A percentile compares a stretch with the other conserved stretches of the same genome.
Conservation (phyloP, 352 stramenopile genomes). For the Blastocystis sp. region DNA sequence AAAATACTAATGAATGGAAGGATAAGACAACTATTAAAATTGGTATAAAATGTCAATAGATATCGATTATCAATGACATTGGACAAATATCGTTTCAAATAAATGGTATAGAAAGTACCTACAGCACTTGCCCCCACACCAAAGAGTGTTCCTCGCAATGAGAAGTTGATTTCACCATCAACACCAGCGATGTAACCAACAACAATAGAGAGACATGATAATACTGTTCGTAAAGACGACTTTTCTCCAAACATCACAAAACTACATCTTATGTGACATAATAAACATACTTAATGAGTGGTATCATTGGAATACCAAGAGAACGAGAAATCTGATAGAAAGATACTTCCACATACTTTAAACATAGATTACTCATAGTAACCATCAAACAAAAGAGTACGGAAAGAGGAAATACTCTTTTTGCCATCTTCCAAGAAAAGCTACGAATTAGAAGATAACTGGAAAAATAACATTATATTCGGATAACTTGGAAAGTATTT, state of each 20-base stretch:
- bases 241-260: slow-evolving; percentile 27
- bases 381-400: slow-evolving; percentile 19
- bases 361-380: slow-evolving; percentile 30
- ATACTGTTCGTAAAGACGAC: background rate
- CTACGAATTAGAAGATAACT: background rate
- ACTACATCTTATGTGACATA: background rate
- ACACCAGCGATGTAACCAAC: background rate
- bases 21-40: slow-evolving; percentile 20
- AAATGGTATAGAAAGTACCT: slow-evolving; percentile 17
- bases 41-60: background rate
- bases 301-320: slow-evolving; percentile 38
- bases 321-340: slow-evolving; percentile 49
- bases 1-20: background rate
- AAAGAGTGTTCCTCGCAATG: slow-evolving; percentile 2
- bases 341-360: slow-evolving; percentile 37
- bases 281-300: background rate
- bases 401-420: slow-evolving; percentile 21
- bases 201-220: background rate
- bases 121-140: background rate
- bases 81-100: slow-evolving; percentile 5
- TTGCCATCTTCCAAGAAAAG: background rate
- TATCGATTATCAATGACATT: background rate
- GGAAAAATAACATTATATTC: background rate
- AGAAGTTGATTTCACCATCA: slow-evolving; percentile 31
- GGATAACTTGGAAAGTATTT: background rate